Percentiles rank a stretch among this genome's conserved stretches.
Evolutionary conservation across 805 yeast species (phyloP).

Genomic region (Saccharomycopsis sp.): DNA sequence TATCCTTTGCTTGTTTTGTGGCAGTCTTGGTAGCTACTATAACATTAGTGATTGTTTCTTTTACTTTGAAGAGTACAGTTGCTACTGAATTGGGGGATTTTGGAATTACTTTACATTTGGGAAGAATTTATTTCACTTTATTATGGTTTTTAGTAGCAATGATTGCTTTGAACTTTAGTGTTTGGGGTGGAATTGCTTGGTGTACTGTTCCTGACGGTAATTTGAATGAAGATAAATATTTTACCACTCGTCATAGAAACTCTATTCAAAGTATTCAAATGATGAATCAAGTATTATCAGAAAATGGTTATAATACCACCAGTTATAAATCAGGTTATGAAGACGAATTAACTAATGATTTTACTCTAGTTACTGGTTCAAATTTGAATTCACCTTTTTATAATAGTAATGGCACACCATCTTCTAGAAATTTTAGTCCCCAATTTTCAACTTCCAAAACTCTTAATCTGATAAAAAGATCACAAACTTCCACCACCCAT

Average conservation of each 20-base stretch:
- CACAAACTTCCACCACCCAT: too few relatives aligned
- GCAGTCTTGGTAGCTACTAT: slow-evolving; percentile 26
- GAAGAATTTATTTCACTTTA: slow-evolving; percentile 32
- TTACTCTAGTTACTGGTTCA: background rate
- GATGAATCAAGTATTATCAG: background rate
- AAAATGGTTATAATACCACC: background rate
- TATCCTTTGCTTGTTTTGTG: slow-evolving; percentile 28
- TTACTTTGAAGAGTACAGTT: slow-evolving; percentile 23
- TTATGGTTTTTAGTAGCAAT: slow-evolving; percentile 29
- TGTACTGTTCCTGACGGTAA: slow-evolving; percentile 35
- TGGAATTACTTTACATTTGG: slow-evolving; percentile 36
- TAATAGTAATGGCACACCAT: background rate
- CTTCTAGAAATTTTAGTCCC: background rate
- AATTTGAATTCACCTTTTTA: too few relatives aligned
- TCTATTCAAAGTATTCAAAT: slow-evolving; percentile 12
- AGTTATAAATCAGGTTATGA: background rate
- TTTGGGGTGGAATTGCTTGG: slow-evolving; percentile 40
- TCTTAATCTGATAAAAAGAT: too few relatives aligned
- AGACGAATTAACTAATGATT: background rate
- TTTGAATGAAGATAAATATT: slow-evolving; percentile 2
- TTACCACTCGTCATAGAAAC: slow-evolving; percentile 7
- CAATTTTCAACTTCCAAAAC: background rate
- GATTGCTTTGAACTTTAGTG: slow-evolving; percentile 18
- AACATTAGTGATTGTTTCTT: slow-evolving; percentile 24
- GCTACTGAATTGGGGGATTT: slow-evolving; percentile 29